Percentiles rank a stretch among this genome's conserved stretches.
These are phyloP conservation scores for Tephrocybe rancida DNA, from an alignment of 768 basidiomycete genomes.

Conservation along the genomic window DNA sequence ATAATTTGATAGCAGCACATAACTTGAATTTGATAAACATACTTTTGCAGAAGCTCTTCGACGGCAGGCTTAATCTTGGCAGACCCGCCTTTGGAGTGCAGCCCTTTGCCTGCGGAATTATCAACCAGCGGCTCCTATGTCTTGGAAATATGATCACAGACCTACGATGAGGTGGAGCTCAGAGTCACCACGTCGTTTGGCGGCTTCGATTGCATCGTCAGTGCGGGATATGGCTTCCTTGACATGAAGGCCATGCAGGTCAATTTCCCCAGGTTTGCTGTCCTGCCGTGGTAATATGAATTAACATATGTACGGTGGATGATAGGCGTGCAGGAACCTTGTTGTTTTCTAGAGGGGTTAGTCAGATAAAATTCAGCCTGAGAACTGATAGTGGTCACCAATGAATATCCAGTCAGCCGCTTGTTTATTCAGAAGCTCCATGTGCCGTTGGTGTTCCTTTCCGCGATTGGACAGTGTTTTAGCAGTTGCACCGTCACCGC, in stretches of 20 bases:
- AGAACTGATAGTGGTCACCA: conserved; percentile 43
- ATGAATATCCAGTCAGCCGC: conserved; percentile 89
- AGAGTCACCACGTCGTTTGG: conserved; percentile 60
- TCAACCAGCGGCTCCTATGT: neutral
- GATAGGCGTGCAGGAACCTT: conserved; percentile 37
- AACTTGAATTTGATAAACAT: conserved; percentile 17
- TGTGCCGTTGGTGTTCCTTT: conserved; percentile 74
- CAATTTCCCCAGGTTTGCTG: conserved; percentile 73
- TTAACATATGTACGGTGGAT: neutral
- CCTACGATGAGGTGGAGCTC: conserved; percentile 87
- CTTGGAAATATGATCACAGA: conserved; percentile 31
- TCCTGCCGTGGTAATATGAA: conserved; percentile 42
- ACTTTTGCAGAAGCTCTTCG: conserved; percentile 85
- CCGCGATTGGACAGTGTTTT: conserved; percentile 84
- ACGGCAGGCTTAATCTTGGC: conserved; percentile 94
- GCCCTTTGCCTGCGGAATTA: conserved; percentile 67
- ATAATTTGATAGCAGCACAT: neutral
- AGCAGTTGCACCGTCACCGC: conserved; percentile 75
- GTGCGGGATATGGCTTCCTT: conserved; percentile 84
- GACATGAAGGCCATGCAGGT: conserved; percentile 92
- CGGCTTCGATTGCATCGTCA: conserved; percentile 70
- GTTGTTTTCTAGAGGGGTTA: conserved; percentile 66
- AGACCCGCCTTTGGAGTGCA: conserved; percentile 75
- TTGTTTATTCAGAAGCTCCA: conserved; percentile 78
- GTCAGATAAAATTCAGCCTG: conserved; percentile 6